Percentiles rank a stretch among this genome's conserved stretches.
These are phyloP conservation scores for Saturnispora sekii DNA, from an alignment of 805 yeast species.

Conservation along the genomic window DNA sequence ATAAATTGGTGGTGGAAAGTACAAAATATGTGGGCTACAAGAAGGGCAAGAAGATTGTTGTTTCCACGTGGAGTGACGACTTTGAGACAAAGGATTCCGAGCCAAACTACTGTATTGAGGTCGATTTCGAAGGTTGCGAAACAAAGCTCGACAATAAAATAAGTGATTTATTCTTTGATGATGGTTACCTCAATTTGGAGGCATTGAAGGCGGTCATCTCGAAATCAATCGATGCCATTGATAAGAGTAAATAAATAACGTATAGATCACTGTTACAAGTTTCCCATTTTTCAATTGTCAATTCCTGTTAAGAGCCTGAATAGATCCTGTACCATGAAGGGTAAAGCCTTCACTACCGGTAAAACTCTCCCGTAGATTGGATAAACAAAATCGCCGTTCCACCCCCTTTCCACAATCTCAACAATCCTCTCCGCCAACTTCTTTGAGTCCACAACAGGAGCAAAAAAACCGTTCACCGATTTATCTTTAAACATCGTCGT, in stretches of 20 bases:
- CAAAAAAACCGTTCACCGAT: conserved; percentile 33
- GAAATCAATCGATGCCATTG: conserved; percentile 12
- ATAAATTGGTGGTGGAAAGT: conserved; percentile 30
- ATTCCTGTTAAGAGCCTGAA: conserved; percentile 22
- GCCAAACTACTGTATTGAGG: conserved; percentile 34
- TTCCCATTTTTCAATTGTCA: conserved; percentile 16
- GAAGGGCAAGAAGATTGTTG: conserved; percentile 27
- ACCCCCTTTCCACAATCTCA: conserved; percentile 28
- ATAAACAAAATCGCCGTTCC: conserved; percentile 32
- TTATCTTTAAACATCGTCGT: conserved; percentile 42
- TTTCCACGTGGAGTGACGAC: conserved; percentile 29
- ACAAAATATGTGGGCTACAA: conserved; percentile 38
- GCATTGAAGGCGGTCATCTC: conserved; percentile 24
- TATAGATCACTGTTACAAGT: not conserved
- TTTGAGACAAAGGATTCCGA: conserved; percentile 23
- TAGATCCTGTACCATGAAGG: conserved; percentile 29
- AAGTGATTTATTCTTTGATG: conserved; percentile 35
- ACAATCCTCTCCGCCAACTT: conserved; percentile 30
- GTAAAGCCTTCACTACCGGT: conserved; percentile 34
- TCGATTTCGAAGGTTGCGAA: conserved; percentile 22
- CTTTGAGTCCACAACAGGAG: conserved; percentile 35
- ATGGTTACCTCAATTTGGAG: conserved; percentile 35
- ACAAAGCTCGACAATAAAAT: conserved; percentile 25
- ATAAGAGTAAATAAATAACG: conserved; percentile 16
- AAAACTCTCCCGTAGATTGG: conserved; percentile 41